A percentile compares a stretch with the other conserved stretches of the same genome.
These are phyloP conservation scores for Aspergillus quadrilineatus DNA, from an alignment of 2,329 filamentous ascomycete genomes.

Conservation along the genomic window DNA sequence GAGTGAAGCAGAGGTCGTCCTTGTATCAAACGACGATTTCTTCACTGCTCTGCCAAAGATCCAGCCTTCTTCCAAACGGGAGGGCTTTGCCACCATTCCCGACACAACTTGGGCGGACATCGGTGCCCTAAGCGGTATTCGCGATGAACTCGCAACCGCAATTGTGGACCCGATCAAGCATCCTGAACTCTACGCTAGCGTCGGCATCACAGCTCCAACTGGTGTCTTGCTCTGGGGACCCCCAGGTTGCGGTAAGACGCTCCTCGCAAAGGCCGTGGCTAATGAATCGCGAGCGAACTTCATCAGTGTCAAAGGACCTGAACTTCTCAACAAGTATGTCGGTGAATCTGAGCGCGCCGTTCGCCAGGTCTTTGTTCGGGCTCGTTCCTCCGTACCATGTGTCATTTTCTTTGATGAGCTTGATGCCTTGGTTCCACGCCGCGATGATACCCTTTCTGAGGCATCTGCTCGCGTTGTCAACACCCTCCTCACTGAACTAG, in stretches of 20 bases:
- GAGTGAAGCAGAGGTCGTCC: conserved; percentile 54
- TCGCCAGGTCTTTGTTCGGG: conserved; percentile 85
- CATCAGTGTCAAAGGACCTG: conserved; percentile 95
- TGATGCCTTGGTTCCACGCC: conserved; percentile 83
- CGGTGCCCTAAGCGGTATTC: conserved; percentile 76
- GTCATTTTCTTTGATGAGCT: conserved; percentile 98
- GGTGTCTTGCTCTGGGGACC: conserved; percentile 96
- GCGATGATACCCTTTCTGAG: conserved; percentile 76
- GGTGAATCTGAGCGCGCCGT: conserved; percentile 94
- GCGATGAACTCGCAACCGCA: conserved; percentile 76
- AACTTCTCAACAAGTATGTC: conserved; percentile 95
- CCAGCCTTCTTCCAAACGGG: conserved; percentile 78
- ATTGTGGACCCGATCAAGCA: conserved; percentile 87
- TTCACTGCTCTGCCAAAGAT: conserved; percentile 71
- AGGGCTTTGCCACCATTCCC: conserved; percentile 93
- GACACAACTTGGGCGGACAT: conserved; percentile 92
- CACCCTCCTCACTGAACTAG: conserved; percentile 88
- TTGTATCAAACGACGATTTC: conserved; percentile 69
- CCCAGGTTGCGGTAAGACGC: conserved; percentile 93
- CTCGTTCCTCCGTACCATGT: conserved; percentile 81
- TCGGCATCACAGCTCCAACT: conserved; percentile 77
- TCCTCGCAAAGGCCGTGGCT: conserved; percentile 92
- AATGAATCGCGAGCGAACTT: conserved; percentile 97
- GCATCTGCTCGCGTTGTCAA: conserved; percentile 89
- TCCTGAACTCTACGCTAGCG: conserved; percentile 71